Evolutionary conservation across 805 yeast genomes (phyloP).

Genomic region (Saturnispora besseyi): DNA sequence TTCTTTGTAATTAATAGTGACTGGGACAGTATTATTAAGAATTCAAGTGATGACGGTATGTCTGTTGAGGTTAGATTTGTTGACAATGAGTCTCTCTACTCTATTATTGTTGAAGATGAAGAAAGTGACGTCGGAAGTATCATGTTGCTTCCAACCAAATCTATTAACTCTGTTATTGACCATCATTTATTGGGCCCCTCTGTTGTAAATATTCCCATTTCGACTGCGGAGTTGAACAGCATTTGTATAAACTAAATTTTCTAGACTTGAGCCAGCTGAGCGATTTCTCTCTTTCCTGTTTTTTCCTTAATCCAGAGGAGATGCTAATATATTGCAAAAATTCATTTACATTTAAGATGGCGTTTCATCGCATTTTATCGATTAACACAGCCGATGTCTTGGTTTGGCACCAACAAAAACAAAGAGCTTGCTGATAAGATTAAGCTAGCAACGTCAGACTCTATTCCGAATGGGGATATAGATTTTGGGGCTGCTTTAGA

Average conservation of each 20-base stretch:
- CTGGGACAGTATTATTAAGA: constrained; percentile 25
- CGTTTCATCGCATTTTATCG: not conserved
- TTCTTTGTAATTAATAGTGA: constrained; percentile 23
- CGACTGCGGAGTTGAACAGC: not conserved
- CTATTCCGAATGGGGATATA: constrained; percentile 86
- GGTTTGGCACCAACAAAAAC: constrained; percentile 35
- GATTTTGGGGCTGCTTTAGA: constrained; percentile 69
- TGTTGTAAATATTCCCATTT: not conserved
- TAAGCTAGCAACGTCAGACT: constrained; percentile 72
- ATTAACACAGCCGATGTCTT: constrained; percentile 32
- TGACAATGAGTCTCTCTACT: constrained; percentile 1
- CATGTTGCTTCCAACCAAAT: constrained; percentile 12
- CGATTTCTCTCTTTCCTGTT: not conserved
- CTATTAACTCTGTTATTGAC: constrained; percentile 18
- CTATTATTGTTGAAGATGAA: not conserved
- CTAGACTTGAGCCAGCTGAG: not conserved
- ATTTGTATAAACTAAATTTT: not conserved
- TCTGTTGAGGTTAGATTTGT: constrained; percentile 9
- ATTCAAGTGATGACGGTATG: constrained; percentile 23
- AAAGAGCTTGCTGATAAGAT: constrained; percentile 52
- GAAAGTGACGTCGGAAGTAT: constrained; percentile 4
- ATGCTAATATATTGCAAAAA: not conserved
- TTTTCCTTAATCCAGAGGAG: too few relatives aligned
- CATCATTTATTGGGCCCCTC: constrained; percentile 24
- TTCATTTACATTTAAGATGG: not conserved